Evolutionary conservation across 2,329 filamentous ascomycete genomes (phyloP).

Genomic region (Claviceps sp.): DNA sequence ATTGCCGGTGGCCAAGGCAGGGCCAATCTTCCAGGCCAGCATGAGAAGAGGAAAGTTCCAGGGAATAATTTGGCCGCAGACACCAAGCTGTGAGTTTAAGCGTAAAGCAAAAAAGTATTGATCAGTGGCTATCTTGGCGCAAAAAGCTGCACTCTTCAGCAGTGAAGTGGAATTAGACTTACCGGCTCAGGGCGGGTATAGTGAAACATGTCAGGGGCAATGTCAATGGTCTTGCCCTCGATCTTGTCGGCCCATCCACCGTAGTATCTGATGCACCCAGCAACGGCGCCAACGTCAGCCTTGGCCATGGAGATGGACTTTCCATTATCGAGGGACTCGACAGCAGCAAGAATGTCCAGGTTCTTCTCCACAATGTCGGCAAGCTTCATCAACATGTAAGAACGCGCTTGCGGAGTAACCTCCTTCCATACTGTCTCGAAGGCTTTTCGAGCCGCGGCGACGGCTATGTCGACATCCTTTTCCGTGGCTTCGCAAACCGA

Average conservation of each 20-base stretch:
- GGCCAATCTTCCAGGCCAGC: constrained; percentile 71
- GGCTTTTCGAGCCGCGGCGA: constrained; percentile 72
- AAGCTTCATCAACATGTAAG: constrained; percentile 58
- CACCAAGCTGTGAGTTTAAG: constrained; percentile 36
- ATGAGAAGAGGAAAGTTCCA: constrained; percentile 82
- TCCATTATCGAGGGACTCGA: constrained; percentile 82
- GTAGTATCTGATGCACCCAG: constrained; percentile 57
- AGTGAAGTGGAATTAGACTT: constrained; percentile 14
- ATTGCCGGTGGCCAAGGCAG: constrained; percentile 61
- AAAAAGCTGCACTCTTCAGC: not conserved
- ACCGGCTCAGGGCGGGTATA: constrained; percentile 67
- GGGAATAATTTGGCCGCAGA: constrained; percentile 78
- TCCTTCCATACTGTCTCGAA: constrained; percentile 62
- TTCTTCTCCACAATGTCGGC: constrained; percentile 73
- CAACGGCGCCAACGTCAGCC: constrained; percentile 56
- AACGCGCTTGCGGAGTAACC: constrained; percentile 56
- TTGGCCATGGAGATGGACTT: constrained; percentile 67
- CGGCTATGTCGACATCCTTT: constrained; percentile 73
- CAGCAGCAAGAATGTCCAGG: constrained; percentile 58
- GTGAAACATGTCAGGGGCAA: constrained; percentile 64
- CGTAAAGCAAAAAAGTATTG: not conserved
- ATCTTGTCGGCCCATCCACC: constrained; percentile 90
- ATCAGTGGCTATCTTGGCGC: not conserved
- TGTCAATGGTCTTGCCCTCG: constrained; percentile 74
- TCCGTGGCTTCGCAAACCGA: constrained; percentile 75